Base-by-base conservation (phyloP, 768 basidiomycete species). In the Suillus sp. region DNA sequence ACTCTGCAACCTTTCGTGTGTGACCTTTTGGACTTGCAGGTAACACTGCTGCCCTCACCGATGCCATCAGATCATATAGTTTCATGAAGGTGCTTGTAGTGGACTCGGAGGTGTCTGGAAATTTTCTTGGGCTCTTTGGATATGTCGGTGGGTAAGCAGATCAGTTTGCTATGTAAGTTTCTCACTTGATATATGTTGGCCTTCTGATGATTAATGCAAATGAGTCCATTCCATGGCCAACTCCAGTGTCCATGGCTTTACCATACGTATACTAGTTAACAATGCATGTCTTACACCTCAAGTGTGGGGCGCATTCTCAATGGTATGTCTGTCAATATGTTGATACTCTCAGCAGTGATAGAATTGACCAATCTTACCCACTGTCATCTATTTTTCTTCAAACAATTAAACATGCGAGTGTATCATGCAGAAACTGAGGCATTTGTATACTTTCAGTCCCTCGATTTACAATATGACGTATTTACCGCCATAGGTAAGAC, bases 161-260 rank as follows among this genome's bases (percentile, higher is more conserved):
- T 34, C 32, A 34, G 32, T 34, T 34, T 13, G 37, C 43, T 61
- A 38, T 58, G 55, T 25, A 62, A 25, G 58, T 32, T 56, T 6
- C 42, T 63, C 22, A 57, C 38, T 20, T 35, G 16, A 37, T 65
- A 55, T 18, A 68, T 94, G 92, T 93, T 66, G 92, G 93, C 1
- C 78, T 95, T 22, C 81, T 96, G 48, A 90, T 95, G 84, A 84
- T 90, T 25, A 74, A 79, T 45, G 89, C 90, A n/a, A 71, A 68
- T 10, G 87, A 88, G 38, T 91, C 91, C 73, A 71, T 63, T 64
- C 78, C 78, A 61, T 66, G 68, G n/a, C 56, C 64, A 13, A 80
- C 80, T 1, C 68, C 72, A 27, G 48, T 50, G 27, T 27, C 25
- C 48, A 16, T 25, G 13, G 9, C 42, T 43, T n/a, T 8, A n/a